These are phyloP conservation scores for Albatrellus ellisii DNA, from an alignment of 768 basidiomycete genomes.

Conservation along the genomic window DNA sequence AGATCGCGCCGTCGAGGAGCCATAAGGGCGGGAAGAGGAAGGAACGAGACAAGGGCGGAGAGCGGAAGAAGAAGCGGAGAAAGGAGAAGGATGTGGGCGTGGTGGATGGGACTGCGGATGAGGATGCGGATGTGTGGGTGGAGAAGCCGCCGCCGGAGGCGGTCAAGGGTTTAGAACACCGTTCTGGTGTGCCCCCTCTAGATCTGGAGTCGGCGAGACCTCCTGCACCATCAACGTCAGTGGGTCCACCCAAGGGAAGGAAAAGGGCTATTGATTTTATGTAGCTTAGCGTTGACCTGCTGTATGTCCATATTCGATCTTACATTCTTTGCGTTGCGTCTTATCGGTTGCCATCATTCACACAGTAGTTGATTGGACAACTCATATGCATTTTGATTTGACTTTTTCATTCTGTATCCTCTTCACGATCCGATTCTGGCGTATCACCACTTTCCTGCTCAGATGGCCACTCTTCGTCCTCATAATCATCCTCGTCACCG, in stretches of 20 bases:
- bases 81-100: constrained; percentile 19
- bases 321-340: neutral
- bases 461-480: constrained; percentile 20
- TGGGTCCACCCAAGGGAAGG: constrained; percentile 14
- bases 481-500: constrained; percentile 22
- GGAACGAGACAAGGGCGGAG: constrained; percentile 21
- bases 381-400: neutral
- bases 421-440: no score
- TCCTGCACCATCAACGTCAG: constrained; percentile 3
- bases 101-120: constrained; percentile 22
- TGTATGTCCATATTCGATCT: neutral
- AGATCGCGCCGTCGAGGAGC: constrained; percentile 6
- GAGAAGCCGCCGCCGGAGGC: constrained; percentile 44
- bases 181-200: neutral
- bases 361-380: neutral
- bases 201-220: neutral
- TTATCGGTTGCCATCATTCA: neutral
- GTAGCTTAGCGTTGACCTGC: neutral
- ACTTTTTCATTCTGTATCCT: no score
- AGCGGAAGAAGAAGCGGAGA: constrained; percentile 28
- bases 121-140: constrained; percentile 37
- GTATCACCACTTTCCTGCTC: constrained; percentile 16
- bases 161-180: constrained; percentile 24
- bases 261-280: constrained; percentile 3
- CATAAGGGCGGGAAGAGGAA: no score